Conservation (phyloP, 345 rosid genomes). For the Brassica napus region Da-Ae NC_063434.1:11866501-11867000, state of each 20-base stretch:
- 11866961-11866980: too few relatives aligned
- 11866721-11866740: too few relatives aligned
- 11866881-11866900: neutral
- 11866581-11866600: neutral
- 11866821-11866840: constrained; percentile 35
- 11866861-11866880: constrained; percentile 20
- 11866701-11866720: too few relatives aligned
- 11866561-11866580: neutral
- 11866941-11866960: neutral
- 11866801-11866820: constrained; percentile 20
- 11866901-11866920: neutral
- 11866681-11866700: too few relatives aligned
- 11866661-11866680: too few relatives aligned
- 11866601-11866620: too few relatives aligned
- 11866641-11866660: too few relatives aligned
- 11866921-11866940: neutral
- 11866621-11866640: too few relatives aligned
- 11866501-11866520: constrained; percentile 54
- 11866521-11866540: constrained; percentile 48
- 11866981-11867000: constrained; percentile 28
- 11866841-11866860: constrained; percentile 12
- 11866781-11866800: constrained; percentile 43
- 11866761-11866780: constrained; percentile 3
- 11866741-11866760: too few relatives aligned
- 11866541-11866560: constrained; percentile 30